A percentile compares a stretch with the other conserved stretches of the same genome.
Evolutionary conservation across 1,284 basidiomycete species (phyloP).

Genomic region (Abortiporus biennis): DNA sequence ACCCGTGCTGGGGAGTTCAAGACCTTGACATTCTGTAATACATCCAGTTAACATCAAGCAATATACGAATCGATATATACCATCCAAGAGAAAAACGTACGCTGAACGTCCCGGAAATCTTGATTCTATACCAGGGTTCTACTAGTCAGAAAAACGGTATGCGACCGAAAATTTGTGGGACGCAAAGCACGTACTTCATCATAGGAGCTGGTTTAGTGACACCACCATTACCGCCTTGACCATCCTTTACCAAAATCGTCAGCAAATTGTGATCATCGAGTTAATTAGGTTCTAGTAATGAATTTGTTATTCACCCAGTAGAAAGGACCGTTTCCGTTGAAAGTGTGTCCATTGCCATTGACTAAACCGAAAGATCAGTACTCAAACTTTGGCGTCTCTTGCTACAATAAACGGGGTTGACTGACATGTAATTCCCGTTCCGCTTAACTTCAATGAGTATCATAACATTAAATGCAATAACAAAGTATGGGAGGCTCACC

Average conservation of each 20-base stretch:
- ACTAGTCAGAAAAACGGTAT: not conserved
- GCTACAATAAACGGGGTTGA: no score
- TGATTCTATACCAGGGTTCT: conserved; percentile 38
- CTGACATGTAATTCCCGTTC: no score
- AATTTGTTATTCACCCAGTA: conserved; percentile 26
- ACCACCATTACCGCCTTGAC: conserved; percentile 31
- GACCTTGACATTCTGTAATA: conserved; percentile 28
- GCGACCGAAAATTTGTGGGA: not conserved
- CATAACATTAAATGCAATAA: no score
- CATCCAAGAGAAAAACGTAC: conserved; percentile 22
- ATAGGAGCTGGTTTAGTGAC: conserved; percentile 32
- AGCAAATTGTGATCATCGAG: no score
- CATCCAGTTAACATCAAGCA: conserved; percentile 1
- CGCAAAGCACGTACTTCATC: conserved; percentile 30
- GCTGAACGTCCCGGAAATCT: conserved; percentile 44
- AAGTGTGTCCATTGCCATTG: conserved; percentile 35
- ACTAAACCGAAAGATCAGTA: conserved; percentile 17
- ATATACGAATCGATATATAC: not conserved
- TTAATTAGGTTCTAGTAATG: not conserved
- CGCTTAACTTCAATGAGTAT: no score
- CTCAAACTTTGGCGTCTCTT: no score
- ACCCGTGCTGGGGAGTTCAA: conserved; percentile 31
- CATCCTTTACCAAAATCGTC: conserved; percentile 28
- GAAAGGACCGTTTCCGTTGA: conserved; percentile 33
- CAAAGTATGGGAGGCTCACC: no score